These are phyloP conservation scores for Entoloma clypeatum DNA, from an alignment of 1,284 basidiomycete species.

Conservation along the genomic window DNA sequence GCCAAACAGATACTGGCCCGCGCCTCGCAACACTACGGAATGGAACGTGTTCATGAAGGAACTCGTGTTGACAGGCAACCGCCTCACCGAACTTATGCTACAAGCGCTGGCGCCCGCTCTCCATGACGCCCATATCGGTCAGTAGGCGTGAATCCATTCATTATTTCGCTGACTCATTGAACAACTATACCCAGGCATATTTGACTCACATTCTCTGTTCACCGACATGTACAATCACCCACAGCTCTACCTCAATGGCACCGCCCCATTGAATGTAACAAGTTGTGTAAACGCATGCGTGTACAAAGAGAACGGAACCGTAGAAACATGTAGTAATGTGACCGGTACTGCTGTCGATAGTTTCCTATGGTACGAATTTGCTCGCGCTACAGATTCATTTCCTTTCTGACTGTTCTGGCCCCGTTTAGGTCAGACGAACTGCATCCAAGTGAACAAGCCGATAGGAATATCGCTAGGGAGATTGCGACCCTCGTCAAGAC, in stretches of 20 bases:
- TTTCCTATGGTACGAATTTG: conserved; percentile 54
- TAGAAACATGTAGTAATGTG: conserved; percentile 38
- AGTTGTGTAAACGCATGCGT: conserved; percentile 45
- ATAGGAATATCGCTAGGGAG: conserved; percentile 49
- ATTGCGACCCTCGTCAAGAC: conserved; percentile 43
- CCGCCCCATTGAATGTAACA: conserved; percentile 52
- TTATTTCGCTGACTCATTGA: not conserved
- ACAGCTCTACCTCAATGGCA: conserved; percentile 51
- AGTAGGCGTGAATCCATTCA: conserved; percentile 3
- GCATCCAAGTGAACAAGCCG: conserved; percentile 53
- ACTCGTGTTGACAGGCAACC: conserved; percentile 36
- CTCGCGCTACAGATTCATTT: conserved; percentile 6
- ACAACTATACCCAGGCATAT: conserved; percentile 33
- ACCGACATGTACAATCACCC: conserved; percentile 50
- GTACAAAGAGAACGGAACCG: conserved; percentile 35
- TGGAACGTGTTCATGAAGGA: conserved; percentile 44
- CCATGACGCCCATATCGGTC: conserved; percentile 25
- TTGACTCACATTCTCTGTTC: conserved; percentile 53
- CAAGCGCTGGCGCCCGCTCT: conserved; percentile 27
- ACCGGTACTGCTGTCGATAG: conserved; percentile 46
- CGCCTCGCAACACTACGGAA: conserved; percentile 39
- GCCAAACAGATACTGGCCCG: conserved; percentile 38
- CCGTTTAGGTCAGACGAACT: conserved; percentile 49
- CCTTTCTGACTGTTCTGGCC: not conserved
- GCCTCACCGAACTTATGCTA: conserved; percentile 36